Percentiles rank a stretch among this genome's conserved stretches.
phyloP scores from a whole-genome alignment of 345 rosid genomes.

The Eucalyptus sp. region DNA sequence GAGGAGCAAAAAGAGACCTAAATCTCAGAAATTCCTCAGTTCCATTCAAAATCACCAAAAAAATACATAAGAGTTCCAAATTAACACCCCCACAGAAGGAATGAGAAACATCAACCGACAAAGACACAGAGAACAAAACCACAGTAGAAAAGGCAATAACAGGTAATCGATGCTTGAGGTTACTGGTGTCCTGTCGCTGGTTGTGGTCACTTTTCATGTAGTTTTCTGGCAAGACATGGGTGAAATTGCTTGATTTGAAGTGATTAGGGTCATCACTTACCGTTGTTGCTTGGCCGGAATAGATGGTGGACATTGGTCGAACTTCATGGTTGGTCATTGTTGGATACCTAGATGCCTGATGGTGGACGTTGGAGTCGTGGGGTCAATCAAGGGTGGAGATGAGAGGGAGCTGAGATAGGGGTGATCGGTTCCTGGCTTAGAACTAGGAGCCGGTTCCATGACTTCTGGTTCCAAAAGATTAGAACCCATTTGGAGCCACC shows the following conservation, averaged over 20 bases:
- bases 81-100: neutral
- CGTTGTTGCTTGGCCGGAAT: accelerated
- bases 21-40: neutral
- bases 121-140: neutral
- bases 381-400: neutral
- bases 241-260: neutral
- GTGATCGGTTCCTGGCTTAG: neutral
- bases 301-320: neutral
- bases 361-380: neutral
- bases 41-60: neutral
- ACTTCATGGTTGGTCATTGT: neutral
- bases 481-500: neutral
- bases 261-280: neutral
- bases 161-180: neutral
- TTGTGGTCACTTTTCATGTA: neutral
- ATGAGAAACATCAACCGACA: neutral
- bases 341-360: neutral
- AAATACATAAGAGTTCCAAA: neutral
- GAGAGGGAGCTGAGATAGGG: neutral
- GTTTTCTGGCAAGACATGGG: neutral
- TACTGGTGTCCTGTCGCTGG: neutral
- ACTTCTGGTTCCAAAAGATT: neutral
- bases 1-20: neutral
- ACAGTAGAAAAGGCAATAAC: neutral
- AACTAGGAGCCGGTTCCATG: neutral